These are phyloP conservation scores for Boletus tylopilopsis DNA, from an alignment of 768 basidiomycete species.

Conservation along the genomic window DNA sequence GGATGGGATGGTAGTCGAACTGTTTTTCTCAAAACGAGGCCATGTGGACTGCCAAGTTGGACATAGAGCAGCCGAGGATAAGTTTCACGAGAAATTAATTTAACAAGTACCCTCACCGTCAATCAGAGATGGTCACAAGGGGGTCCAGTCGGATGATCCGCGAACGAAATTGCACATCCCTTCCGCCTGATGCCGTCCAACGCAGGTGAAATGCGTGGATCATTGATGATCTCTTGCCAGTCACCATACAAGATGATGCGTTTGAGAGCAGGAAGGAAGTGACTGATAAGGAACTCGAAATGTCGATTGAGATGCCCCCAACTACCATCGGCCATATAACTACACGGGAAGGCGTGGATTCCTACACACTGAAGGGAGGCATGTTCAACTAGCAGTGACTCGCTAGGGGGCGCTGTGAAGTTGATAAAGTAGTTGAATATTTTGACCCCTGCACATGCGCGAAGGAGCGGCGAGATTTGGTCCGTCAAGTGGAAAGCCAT, in stretches of 20 bases:
- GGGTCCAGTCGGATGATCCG: constrained; percentile 8
- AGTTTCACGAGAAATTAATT: not conserved
- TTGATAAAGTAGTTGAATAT: constrained; percentile 55
- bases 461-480: constrained; percentile 44
- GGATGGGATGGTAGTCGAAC: not conserved
- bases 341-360: constrained; percentile 48
- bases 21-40: too few species aligned
- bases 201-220: constrained; percentile 36
- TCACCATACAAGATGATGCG: constrained; percentile 49
- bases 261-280: constrained; percentile 43
- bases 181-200: constrained; percentile 31
- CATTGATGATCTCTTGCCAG: constrained; percentile 41
- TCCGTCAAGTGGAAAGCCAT: constrained; percentile 51
- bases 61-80: too few species aligned
- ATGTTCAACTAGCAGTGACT: constrained; percentile 20
- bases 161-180: constrained; percentile 29
- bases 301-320: constrained; percentile 37
- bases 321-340: constrained; percentile 36
- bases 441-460: constrained; percentile 41
- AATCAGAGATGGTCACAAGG: constrained; percentile 18
- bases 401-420: constrained; percentile 37
- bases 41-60: not conserved
- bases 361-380: constrained; percentile 43
- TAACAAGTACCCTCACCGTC: constrained; percentile 3
- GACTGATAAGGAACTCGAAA: constrained; percentile 40